Percentiles rank a stretch among this genome's conserved stretches.
These are phyloP conservation scores for Suillus discolor DNA, from an alignment of 768 basidiomycete species.

Conservation along the genomic window DNA sequence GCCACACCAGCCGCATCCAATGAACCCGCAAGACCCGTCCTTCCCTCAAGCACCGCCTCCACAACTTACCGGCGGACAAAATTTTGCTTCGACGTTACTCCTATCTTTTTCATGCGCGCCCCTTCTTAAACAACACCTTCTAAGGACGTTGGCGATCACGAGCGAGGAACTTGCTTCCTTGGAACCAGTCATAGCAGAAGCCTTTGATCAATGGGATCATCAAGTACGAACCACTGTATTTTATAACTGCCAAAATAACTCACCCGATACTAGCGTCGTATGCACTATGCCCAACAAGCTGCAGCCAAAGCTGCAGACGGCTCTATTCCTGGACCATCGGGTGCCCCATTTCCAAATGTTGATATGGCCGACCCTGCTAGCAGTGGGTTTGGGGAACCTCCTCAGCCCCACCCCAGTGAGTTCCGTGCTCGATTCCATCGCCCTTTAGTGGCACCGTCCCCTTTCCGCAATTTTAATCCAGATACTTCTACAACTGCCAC, in stretches of 20 bases:
- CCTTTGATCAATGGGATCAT: conserved; percentile 87
- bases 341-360: conserved; percentile 31
- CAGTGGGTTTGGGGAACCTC: conserved; percentile 31
- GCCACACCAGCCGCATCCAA: conserved; percentile 30
- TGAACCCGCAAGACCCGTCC: conserved; percentile 55
- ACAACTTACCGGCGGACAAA: conserved; percentile 61
- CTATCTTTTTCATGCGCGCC: conserved; percentile 77
- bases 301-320: conserved; percentile 33
- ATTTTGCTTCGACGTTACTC: conserved; percentile 77
- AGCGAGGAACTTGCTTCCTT: conserved; percentile 78
- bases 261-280: conserved; percentile 38
- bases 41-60: conserved; percentile 58
- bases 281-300: conserved; percentile 47
- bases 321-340: conserved; percentile 30
- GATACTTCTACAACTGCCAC: conserved; percentile 32
- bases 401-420: conserved; percentile 44
- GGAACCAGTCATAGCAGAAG: conserved; percentile 79
- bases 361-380: conserved; percentile 34
- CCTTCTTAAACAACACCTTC: conserved; percentile 71
- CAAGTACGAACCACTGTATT: conserved; percentile 50
- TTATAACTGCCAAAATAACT: conserved; percentile 9
- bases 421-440: conserved; percentile 70
- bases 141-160: conserved; percentile 73
- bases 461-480: conserved; percentile 47
- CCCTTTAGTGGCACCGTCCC: conserved; percentile 59